Base-by-base conservation (phyloP, 148 eudicot species). In the Limonium bicolor region DNA sequence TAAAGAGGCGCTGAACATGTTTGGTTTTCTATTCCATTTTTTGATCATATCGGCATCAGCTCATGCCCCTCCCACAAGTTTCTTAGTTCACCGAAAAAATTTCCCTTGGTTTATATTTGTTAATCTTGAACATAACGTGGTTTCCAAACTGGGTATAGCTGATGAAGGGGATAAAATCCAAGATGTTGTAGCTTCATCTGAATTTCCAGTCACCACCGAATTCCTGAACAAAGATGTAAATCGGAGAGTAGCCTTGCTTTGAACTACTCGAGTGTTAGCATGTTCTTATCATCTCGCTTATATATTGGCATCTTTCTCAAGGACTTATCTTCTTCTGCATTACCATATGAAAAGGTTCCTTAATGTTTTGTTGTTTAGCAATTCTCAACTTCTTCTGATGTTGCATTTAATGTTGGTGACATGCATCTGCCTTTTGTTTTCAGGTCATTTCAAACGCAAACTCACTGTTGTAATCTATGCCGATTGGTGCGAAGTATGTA, bases 401-500 rank as follows among this genome's bases (percentile, higher is more conserved):
- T 38, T 17, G 22, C 11, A 46, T 2, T 3, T 5, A 2, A 16
- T 17, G 7, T 25, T 27, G 10, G 1, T 38, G 18, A 13, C 13
- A 1, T 35, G 14, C 44, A 7, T 51, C 17, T 19, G 17, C 7
- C 14, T 23, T n/a, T n/a, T n/a, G n/a, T n/a, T n/a, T n/a, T n/a
- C n/a, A n/a, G 95, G 94, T 51, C 83, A 85, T 35, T 69, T 82
- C 27, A 92, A 92, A 44, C 94, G 95, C 28, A 92, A 92, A 66
- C 99, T 95, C 0, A 92, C 99, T 4, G 94, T 92, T 36, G 95
- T 92, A 73, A 85, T 92, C 60, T 92, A 85, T 57, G 99, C 99
- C 12, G 95, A 92, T 62, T 92, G 99, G 99, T 90, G 99, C 32
- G 95, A 90, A 78, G 99, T 90, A 36, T 90, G 99, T 55, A 70